Conservation (phyloP, 1,284 basidiomycete species). For the Trichosporon sp. region DNA sequence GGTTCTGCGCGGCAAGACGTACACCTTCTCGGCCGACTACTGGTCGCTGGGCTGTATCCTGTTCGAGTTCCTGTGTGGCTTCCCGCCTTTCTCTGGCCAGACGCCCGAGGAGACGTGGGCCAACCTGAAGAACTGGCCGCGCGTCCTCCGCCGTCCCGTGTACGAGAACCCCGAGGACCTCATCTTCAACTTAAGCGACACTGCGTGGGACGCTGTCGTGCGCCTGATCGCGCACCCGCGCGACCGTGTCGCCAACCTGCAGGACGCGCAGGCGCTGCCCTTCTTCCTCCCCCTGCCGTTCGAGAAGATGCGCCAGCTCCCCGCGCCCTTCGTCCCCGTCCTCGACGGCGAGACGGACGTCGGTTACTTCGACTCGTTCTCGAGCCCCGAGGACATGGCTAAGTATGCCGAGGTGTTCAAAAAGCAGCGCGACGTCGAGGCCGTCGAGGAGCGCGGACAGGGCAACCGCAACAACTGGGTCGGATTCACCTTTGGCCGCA, state of each 20-base stretch:
- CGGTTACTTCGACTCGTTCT: conserved; percentile 98
- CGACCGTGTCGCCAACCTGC: conserved; percentile 73
- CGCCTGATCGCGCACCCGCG: conserved; percentile 74
- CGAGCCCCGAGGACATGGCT: conserved; percentile 90
- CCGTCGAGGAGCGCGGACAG: conserved; percentile 83
- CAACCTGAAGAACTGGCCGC: conserved; percentile 97
- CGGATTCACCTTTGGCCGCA: conserved; percentile 96
- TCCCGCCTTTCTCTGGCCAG: conserved; percentile 95
- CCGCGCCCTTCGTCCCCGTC: conserved; percentile 94
- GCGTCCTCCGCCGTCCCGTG: conserved; percentile 84
- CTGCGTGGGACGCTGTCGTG: conserved; percentile 95
- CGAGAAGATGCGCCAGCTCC: conserved; percentile 72
- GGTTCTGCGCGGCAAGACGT: conserved; percentile 90
- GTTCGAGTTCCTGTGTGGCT: conserved; percentile 93
- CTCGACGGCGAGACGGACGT: conserved; percentile 94
- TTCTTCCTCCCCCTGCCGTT: conserved; percentile 82
- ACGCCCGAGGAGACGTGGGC: conserved; percentile 99
- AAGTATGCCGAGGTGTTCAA: conserved; percentile 98
- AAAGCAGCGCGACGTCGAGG: conserved; percentile 93
- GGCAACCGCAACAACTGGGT: conserved; percentile 61
- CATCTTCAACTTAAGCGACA: conserved; percentile 93
- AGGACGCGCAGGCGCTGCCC: conserved; percentile 74
- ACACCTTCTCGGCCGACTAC: conserved; percentile 94
- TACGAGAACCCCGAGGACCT: conserved; percentile 95
- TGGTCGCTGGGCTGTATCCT: conserved; percentile 99